Evolutionary conservation across 2,329 filamentous ascomycete species (phyloP), one percentile per base, ranked within the genome.

Genomic region (Stachybotrys chartarum): DNA sequence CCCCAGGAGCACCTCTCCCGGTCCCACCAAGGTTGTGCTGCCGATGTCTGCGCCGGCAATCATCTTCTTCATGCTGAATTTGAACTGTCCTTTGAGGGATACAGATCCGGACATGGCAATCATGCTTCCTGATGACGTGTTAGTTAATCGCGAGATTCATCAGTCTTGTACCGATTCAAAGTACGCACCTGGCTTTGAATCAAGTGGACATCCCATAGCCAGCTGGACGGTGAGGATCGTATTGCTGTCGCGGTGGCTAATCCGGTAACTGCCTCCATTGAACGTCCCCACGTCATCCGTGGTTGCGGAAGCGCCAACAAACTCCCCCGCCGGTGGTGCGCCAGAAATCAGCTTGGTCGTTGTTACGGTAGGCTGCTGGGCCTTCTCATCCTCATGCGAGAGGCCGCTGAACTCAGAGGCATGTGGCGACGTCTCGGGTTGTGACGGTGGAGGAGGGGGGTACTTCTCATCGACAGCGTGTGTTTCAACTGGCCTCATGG

Each of bases 251-350:
- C 94, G 82, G 68, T 99, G 94, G 65, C 90, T 94, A 67, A 97
- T 91, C 48, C 94, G 82, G 69, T 93, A 99, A 66, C 89, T 93
- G 12, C 94, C 94, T 16, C 94, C 94, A 68, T 97, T 97, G 77
- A 97, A 99, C 0, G 88, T 94, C n/a, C 94, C 94, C 1, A 96
- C 84, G 63, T 96, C 92, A 70, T 97, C 94, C 32, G 84, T 77
- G 1, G 81, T 80, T 1, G 86, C 75, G 42, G 56, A 58, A 0
- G 81, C 84, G 32, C 88, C 89, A 6, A 78, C 69, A 60, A 93
- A 91, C 56, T 87, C 80, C 35, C 73, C 70, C 16, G 74, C 70
- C 7, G 72, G 66, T 11, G 74, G 77, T 5, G 73, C 76, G 31
- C 71, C 70, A 11, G 67, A 66, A 18, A 70, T 64, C 50, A 73